Conservation (phyloP, 116 monocot species). For the Posidonia oceanica region DNA sequence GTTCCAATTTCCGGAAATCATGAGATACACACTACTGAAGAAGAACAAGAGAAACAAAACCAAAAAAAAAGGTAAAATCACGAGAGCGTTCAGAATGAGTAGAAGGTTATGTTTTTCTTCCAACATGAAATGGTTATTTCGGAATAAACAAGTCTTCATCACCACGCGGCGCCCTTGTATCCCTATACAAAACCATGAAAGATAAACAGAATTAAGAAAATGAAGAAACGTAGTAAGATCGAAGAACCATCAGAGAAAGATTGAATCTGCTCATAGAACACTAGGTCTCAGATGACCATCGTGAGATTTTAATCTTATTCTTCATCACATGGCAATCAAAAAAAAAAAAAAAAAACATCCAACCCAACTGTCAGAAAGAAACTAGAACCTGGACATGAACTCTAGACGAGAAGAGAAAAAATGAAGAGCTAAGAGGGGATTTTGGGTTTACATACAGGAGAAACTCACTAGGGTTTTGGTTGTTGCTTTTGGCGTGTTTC, state of each 20-base stretch:
- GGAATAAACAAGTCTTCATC: not conserved
- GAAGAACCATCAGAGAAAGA: slow-evolving; percentile 5
- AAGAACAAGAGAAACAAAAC: not conserved
- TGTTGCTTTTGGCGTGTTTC: too few relatives aligned
- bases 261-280: not conserved
- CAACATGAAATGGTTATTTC: not conserved
- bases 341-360: not conserved
- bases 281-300: slow-evolving; percentile 3
- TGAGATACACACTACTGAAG: too few relatives aligned
- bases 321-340: not conserved
- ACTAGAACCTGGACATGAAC: too few relatives aligned
- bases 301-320: slow-evolving; percentile 3
- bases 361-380: too few relatives aligned
- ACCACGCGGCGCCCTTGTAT: not conserved
- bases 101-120: not conserved
- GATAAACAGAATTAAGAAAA: not conserved
- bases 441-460: too few relatives aligned
- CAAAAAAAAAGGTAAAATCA: not conserved
- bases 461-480: too few relatives aligned
- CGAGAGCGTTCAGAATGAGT: slow-evolving; percentile 2
- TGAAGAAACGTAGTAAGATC: not conserved
- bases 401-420: too few relatives aligned
- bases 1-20: too few relatives aligned
- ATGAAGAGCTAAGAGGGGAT: too few relatives aligned
- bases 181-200: not conserved